These are phyloP conservation scores for Trichoderma arundinaceum DNA, from an alignment of 2,329 filamentous ascomycete species.

Conservation along the genomic window DNA sequence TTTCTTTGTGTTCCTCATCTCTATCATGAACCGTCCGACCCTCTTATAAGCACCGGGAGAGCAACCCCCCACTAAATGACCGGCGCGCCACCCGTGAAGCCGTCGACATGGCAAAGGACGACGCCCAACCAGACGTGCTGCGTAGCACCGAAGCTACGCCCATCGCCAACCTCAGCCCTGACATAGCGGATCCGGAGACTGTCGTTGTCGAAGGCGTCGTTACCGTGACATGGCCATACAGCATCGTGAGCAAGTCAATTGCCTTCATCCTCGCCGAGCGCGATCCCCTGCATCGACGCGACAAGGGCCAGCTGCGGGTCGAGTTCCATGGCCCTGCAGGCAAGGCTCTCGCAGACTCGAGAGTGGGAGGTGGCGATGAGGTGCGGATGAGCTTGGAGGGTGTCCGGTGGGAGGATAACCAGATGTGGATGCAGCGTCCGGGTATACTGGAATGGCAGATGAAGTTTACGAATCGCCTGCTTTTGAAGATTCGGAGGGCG, in stretches of 20 bases:
- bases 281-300: slow-evolving; percentile 78
- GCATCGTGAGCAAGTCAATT: slow-evolving; percentile 72
- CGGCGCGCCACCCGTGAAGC: slow-evolving; percentile 25
- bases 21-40: slow-evolving; percentile 24
- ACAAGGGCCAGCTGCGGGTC: slow-evolving; percentile 80
- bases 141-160: slow-evolving; percentile 49
- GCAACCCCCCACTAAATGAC: slow-evolving; percentile 26
- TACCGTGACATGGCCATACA: slow-evolving; percentile 91
- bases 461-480: slow-evolving; percentile 57
- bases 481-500: slow-evolving; percentile 50
- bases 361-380: slow-evolving; percentile 78
- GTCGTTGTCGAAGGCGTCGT: slow-evolving; percentile 71
- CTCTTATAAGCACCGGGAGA: slow-evolving; percentile 12
- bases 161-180: slow-evolving; percentile 62
- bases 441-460: slow-evolving; percentile 65
- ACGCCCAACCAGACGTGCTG: slow-evolving; percentile 37
- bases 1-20: neutral
- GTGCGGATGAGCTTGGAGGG: slow-evolving; percentile 72
- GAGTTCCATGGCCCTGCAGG: slow-evolving; percentile 75
- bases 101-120: slow-evolving; percentile 38
- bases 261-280: slow-evolving; percentile 84
- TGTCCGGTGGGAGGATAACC: slow-evolving; percentile 66
- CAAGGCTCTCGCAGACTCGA: slow-evolving; percentile 67
- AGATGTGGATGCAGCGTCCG: slow-evolving; percentile 53
- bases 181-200: slow-evolving; percentile 48